Conservation (phyloP, 441 rosid species). For the Macaranga tanarius region DNA sequence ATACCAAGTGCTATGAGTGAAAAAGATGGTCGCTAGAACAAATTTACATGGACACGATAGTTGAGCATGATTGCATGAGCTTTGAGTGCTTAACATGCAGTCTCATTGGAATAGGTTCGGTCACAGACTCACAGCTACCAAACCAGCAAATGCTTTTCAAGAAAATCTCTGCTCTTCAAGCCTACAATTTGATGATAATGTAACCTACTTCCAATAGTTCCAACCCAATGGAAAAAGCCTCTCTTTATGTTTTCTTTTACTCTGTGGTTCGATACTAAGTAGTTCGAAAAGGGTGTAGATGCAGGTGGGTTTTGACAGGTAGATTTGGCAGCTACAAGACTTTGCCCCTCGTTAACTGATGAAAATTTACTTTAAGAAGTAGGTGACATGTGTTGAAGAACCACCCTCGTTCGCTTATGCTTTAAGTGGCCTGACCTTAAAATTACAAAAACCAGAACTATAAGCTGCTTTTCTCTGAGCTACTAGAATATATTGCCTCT, state of each 20-base stretch:
- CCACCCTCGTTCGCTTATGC: neutral
- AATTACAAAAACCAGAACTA: neutral
- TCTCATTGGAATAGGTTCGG: too few species aligned
- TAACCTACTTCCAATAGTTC: too few species aligned
- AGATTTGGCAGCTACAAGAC: neutral
- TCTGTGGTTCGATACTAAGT: neutral
- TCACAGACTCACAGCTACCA: too few species aligned
- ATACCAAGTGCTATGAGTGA: neutral
- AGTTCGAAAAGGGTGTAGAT: constrained; percentile 5
- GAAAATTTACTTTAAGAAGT: neutral
- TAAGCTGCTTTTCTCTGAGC: neutral
- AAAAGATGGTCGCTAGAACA: neutral
- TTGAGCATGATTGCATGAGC: neutral
- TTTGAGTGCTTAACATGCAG: neutral
- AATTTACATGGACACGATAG: neutral
- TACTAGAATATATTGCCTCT: neutral
- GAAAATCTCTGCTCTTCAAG: too few species aligned
- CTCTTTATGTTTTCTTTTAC: too few species aligned
- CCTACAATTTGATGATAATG: too few species aligned
- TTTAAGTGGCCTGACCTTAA: neutral
- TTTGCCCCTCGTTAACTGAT: neutral
- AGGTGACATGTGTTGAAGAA: neutral
- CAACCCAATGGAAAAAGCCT: neutral
- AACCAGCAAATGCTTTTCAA: too few species aligned
- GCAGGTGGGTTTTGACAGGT: constrained; percentile 22